Base-by-base conservation (phyloP, 2,329 filamentous ascomycete species). In the Penicillium sp. region DNA sequence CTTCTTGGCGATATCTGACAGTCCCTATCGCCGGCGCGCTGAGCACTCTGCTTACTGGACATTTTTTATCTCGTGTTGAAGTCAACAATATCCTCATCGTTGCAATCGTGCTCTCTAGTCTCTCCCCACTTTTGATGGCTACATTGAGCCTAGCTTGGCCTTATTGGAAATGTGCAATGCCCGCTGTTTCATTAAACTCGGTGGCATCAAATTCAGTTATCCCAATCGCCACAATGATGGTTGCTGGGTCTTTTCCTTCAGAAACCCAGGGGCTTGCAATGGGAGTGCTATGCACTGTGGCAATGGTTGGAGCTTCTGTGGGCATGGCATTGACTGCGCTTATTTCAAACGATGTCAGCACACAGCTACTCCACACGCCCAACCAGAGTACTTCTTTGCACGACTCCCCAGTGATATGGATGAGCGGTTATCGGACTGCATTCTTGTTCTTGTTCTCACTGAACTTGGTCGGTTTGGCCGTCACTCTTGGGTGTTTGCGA, bases 371-470 rank as follows among this genome's bases (percentile, higher is more conserved):
- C 2, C 33, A 19, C 2, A 33, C 4, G 0, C 23, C 40, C 2
- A 4, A 21, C 7, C 25, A 15, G 0, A 15, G 9, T 2, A 21
- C 9, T 13, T 8, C 21, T 4, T 19, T 41, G 5, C 23, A 25
- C 1, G 16, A 46, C 16, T 38, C 39, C 13, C 31, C 50, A 19
- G 39, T 29, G 5, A 27, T 15, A 27, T 54, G 43, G 27, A 57
- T 57, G 44, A 27, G n/a, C 5, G 55, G 55, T 2, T 57, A 54
- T 50, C 50, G 39, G 25, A n/a, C 31, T 21, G 39, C 55, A 27
- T 58, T 58, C 16, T 54, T 34, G n/a, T 55, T 58, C 16, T 48
- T 58, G 19, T 47, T 55, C 16, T 25, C 31, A 5, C 10, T 58
- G 8, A 58, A 43, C 33, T 16, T 55, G 21, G 27, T 39, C 5